Conservation (phyloP, 2,329 filamentous ascomycete genomes). For the Escovopsis sp. region DNA sequence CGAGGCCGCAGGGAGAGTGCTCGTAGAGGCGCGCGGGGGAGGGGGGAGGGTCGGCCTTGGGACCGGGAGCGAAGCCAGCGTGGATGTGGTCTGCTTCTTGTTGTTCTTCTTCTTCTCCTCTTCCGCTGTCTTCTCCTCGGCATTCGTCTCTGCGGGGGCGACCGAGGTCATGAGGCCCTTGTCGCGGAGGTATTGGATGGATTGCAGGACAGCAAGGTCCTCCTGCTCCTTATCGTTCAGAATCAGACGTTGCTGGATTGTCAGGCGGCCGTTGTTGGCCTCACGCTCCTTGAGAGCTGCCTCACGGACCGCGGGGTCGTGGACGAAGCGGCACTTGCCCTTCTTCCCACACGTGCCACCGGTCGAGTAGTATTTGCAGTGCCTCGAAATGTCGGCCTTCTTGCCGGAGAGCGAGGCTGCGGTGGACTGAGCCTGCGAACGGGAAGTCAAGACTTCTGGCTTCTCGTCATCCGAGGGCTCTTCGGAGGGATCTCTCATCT, state of each 20-base stretch:
- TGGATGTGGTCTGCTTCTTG: neutral
- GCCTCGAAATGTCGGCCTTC: conserved; percentile 46
- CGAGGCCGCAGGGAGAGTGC: conserved; percentile 24
- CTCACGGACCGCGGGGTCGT: conserved; percentile 48
- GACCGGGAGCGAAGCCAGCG: conserved; percentile 1
- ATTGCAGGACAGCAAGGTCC: conserved; percentile 50
- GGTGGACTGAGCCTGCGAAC: conserved; percentile 25
- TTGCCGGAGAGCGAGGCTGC: conserved; percentile 22
- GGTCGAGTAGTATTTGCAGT: conserved; percentile 59
- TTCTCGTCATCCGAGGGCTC: conserved; percentile 42
- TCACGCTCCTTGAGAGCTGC: conserved; percentile 49
- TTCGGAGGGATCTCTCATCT: conserved; percentile 41
- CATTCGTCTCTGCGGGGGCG: conserved; percentile 1
- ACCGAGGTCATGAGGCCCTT: conserved; percentile 34
- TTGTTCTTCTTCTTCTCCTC: conserved; percentile 9
- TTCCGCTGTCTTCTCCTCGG: conserved; percentile 6
- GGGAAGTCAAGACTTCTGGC: conserved; percentile 43
- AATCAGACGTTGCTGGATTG: conserved; percentile 49
- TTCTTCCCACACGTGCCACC: conserved; percentile 57
- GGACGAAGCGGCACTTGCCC: conserved; percentile 61
- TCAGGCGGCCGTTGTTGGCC: conserved; percentile 50
- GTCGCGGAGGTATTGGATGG: conserved; percentile 49
- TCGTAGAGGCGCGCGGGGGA: conserved; percentile 5
- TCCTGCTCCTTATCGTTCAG: conserved; percentile 56
- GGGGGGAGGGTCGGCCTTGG: conserved; percentile 4